A percentile compares a stretch with the other conserved stretches of the same genome.
These are phyloP conservation scores for Cercospora nicotianae DNA, from an alignment of 2,329 filamentous ascomycete species.

Conservation along the genomic window DNA sequence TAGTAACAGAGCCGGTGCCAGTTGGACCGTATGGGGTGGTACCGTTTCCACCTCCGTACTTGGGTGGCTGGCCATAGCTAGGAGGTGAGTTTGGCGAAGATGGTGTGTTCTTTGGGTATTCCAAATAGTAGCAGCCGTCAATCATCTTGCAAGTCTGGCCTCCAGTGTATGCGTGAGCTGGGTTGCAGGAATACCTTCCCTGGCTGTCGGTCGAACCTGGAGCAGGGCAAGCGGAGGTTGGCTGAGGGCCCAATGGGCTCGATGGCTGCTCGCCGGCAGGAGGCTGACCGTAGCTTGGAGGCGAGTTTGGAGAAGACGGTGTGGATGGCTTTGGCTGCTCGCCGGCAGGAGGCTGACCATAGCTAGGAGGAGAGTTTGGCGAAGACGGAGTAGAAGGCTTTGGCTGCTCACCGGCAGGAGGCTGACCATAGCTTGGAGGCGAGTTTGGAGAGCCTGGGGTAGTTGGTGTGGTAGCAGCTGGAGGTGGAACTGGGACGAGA, in stretches of 20 bases:
- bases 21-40: neutral
- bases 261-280: neutral
- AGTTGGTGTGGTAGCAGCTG: neutral
- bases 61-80: conserved; percentile 4
- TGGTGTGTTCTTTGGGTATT: conserved; percentile 13
- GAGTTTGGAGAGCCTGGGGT: neutral
- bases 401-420: neutral
- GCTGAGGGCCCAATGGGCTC: neutral
- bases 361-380: neutral
- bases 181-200: conserved; percentile 20
- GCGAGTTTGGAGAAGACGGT: neutral
- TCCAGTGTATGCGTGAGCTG: conserved; percentile 25
- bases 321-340: neutral
- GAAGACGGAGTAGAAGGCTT: neutral
- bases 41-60: neutral
- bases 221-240: conserved; percentile 13
- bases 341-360: neutral
- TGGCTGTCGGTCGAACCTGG: conserved; percentile 7
- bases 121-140: conserved; percentile 21
- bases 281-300: neutral
- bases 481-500: conserved; percentile 13
- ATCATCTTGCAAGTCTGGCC: conserved; percentile 24
- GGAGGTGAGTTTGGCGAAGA: no score
- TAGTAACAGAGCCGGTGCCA: neutral
- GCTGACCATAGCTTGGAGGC: no score